Percentiles rank a stretch among this genome's conserved stretches.
These are phyloP conservation scores for Ulota crispa DNA, from an alignment of 225 moss, liverwort and hornwort genomes.

Conservation along the genomic window DNA sequence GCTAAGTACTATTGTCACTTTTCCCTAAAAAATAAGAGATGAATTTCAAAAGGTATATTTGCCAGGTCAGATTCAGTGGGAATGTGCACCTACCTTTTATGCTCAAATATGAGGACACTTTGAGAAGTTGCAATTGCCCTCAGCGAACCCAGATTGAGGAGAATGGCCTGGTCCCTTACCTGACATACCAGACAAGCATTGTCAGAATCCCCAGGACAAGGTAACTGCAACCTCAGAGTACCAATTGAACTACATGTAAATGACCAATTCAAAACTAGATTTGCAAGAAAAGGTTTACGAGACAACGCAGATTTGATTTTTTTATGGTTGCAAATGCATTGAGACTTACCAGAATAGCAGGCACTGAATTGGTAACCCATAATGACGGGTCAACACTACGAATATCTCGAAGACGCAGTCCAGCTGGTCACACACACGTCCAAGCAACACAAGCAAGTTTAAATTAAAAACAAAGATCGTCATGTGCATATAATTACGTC, in stretches of 20 bases:
- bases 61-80: neutral
- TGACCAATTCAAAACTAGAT: neutral
- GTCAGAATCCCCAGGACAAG: neutral
- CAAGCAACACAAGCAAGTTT: slow-evolving; percentile 21
- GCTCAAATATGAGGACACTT: slow-evolving; percentile 91
- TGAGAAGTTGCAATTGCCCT: slow-evolving; percentile 87
- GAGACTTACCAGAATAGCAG: slow-evolving; percentile 72
- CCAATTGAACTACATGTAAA: slow-evolving; percentile 3
- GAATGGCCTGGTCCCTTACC: slow-evolving; percentile 92
- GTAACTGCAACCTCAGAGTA: slow-evolving; percentile 5
- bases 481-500: neutral
- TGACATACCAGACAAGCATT: slow-evolving; percentile 34
- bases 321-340: neutral
- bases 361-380: slow-evolving; percentile 92
- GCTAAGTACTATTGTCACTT: neutral
- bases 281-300: neutral
- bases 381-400: slow-evolving; percentile 94
- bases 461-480: slow-evolving; percentile 14
- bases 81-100: slow-evolving; percentile 49
- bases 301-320: neutral
- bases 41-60: neutral
- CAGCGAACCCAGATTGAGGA: slow-evolving; percentile 87
- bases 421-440: slow-evolving; percentile 44
- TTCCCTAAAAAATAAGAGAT: slow-evolving; percentile 1
- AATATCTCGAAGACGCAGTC: slow-evolving; percentile 89